These are phyloP conservation scores for Xenosphaeropsis pyriputrescens DNA, from an alignment of 2,329 filamentous ascomycete genomes.

Conservation along the genomic window DNA sequence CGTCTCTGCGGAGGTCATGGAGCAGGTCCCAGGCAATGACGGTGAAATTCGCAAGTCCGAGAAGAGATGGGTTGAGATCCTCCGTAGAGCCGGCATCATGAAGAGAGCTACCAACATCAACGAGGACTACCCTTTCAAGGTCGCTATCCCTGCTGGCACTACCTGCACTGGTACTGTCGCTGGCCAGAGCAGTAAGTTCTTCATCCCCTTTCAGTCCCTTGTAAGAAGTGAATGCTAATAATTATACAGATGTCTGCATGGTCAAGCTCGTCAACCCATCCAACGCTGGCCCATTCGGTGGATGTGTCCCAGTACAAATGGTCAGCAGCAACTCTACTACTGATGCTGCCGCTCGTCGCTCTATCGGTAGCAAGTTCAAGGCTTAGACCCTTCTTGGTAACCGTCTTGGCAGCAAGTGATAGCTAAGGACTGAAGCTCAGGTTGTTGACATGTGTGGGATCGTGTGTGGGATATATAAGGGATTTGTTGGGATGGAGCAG, in stretches of 20 bases:
- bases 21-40: conserved; percentile 21
- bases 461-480: no score
- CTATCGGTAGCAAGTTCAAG: no score
- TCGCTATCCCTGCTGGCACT: conserved; percentile 21
- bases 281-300: conserved; percentile 25
- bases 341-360: conserved; percentile 1
- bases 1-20: conserved; percentile 13
- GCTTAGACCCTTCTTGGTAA: no score
- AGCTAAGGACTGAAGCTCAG: no score
- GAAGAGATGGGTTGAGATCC: conserved; percentile 5
- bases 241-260: conserved; percentile 19
- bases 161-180: conserved; percentile 22
- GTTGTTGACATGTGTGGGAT: no score
- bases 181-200: conserved; percentile 12
- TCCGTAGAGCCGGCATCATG: conserved; percentile 4
- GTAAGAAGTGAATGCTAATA: no score
- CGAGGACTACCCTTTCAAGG: conserved; percentile 15
- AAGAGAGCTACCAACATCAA: conserved; percentile 8
- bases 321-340: conserved; percentile 6
- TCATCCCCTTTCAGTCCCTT: no score
- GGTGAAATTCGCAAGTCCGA: conserved; percentile 19
- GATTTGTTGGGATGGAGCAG: no score
- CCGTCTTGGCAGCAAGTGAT: no score
- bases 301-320: conserved; percentile 25
- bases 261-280: conserved; percentile 27